These are phyloP conservation scores for Vanderwaltozyma polyspora DNA, from an alignment of 805 yeast genomes.

Conservation along the genomic window DNA sequence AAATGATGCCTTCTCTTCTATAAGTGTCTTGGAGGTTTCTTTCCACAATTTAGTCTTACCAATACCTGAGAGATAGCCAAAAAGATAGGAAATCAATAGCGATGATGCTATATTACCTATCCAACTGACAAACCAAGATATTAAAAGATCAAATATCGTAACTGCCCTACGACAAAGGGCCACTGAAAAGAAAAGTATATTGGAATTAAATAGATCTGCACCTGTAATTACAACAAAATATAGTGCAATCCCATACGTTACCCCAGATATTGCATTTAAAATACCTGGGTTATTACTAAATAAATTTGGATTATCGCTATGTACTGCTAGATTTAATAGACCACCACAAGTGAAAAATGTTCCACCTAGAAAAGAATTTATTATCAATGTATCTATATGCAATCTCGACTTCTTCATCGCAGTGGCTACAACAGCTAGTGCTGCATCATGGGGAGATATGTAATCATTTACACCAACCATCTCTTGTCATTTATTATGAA, in stretches of 20 bases:
- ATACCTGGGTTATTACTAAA: constrained; percentile 39
- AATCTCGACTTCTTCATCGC: constrained; percentile 74
- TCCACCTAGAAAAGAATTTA: constrained; percentile 64
- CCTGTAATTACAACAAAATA: constrained; percentile 65
- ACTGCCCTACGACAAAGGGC: constrained; percentile 64
- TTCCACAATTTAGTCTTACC: constrained; percentile 33
- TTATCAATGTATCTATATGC: constrained; percentile 43
- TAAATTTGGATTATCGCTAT: constrained; percentile 38
- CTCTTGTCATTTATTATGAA: background rate
- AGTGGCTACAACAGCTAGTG: constrained; percentile 74
- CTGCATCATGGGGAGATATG: constrained; percentile 70
- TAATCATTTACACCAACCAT: constrained; percentile 26
- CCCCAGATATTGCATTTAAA: constrained; percentile 46
- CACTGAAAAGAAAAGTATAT: constrained; percentile 60
- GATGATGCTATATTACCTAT: constrained; percentile 53
- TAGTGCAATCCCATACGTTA: constrained; percentile 57
- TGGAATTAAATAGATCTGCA: constrained; percentile 65
- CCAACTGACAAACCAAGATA: constrained; percentile 61
- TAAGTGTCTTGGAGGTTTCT: constrained; percentile 38
- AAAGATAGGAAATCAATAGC: constrained; percentile 53
- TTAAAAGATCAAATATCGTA: constrained; percentile 45
- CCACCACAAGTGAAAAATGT: constrained; percentile 61
- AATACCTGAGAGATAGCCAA: constrained; percentile 47
- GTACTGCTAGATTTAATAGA: constrained; percentile 48
- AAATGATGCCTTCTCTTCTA: constrained; percentile 33